These are phyloP conservation scores for Dactylellina haptotyla DNA, from an alignment of 2,329 filamentous ascomycete genomes.

Conservation along the genomic window DNA sequence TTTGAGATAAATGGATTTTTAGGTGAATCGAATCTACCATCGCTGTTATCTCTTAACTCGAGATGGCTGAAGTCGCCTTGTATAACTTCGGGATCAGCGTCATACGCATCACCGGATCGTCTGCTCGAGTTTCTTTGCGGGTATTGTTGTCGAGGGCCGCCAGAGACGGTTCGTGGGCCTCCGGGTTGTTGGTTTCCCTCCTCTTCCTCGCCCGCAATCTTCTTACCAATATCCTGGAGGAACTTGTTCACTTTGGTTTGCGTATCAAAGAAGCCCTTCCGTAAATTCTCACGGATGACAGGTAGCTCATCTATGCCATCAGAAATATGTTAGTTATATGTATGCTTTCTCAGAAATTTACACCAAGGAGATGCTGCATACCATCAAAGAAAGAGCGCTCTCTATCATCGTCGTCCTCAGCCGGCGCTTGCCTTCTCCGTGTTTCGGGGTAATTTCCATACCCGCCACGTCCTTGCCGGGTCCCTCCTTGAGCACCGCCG, in stretches of 20 bases:
- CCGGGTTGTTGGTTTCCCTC: conserved; percentile 66
- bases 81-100: conserved; percentile 90
- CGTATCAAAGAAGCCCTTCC: conserved; percentile 93
- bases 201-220: conserved; percentile 85
- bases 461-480: conserved; percentile 35
- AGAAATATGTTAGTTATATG: conserved; percentile 21
- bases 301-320: conserved; percentile 82
- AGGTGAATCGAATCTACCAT: conserved; percentile 62
- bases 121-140: conserved; percentile 77
- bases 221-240: conserved; percentile 92
- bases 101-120: conserved; percentile 78
- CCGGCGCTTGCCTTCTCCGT: conserved; percentile 67
- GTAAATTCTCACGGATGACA: conserved; percentile 89
- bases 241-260: conserved; percentile 92
- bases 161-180: conserved; percentile 58
- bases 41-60: conserved; percentile 69
- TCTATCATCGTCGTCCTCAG: conserved; percentile 64
- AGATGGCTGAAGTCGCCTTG: conserved; percentile 84
- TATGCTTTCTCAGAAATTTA: no score
- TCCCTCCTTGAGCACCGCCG: conserved; percentile 65
- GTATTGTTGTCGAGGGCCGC: conserved; percentile 57
- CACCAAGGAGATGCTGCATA: no score
- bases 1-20: no score
- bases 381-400: conserved; percentile 91
- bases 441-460: conserved; percentile 48